Evolutionary conservation across 2,329 filamentous ascomycete genomes (phyloP).

Genomic region (Exophiala oligosperma): DNA sequence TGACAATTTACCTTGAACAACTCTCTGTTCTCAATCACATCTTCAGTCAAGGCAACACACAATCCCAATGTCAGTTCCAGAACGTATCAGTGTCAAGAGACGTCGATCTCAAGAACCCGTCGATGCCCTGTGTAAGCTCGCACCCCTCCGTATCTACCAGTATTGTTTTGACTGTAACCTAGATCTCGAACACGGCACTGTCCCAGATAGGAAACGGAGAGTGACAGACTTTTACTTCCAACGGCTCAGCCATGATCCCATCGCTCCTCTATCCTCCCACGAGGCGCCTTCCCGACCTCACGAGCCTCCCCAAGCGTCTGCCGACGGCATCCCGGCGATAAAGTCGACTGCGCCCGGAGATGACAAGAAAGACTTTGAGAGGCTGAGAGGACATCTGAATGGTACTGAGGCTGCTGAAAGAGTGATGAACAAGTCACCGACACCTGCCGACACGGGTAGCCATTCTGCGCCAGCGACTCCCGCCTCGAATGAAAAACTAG

Average conservation of each 20-base stretch:
- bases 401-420: constrained; percentile 1
- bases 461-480: constrained; percentile 10
- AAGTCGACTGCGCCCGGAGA: constrained; percentile 44
- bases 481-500: neutral
- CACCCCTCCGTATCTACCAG: neutral
- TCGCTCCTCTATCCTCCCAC: constrained; percentile 16
- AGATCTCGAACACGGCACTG: constrained; percentile 46
- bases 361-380: constrained; percentile 36
- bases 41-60: neutral
- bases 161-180: constrained; percentile 2
- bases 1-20: too few species aligned
- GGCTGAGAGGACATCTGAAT: constrained; percentile 11
- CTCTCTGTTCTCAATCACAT: too few species aligned
- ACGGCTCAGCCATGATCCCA: constrained; percentile 35
- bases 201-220: constrained; percentile 47
- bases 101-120: neutral
- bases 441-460: neutral
- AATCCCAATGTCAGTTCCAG: neutral
- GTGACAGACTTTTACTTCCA: constrained; percentile 51
- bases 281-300: constrained; percentile 22
- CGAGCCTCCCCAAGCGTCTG: constrained; percentile 13
- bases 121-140: neutral
- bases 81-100: neutral
- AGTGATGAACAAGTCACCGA: neutral
- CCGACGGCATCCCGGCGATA: constrained; percentile 39